Base-by-base conservation (phyloP, 2,329 filamentous ascomycete genomes). In the Talaromyces sp. region DNA sequence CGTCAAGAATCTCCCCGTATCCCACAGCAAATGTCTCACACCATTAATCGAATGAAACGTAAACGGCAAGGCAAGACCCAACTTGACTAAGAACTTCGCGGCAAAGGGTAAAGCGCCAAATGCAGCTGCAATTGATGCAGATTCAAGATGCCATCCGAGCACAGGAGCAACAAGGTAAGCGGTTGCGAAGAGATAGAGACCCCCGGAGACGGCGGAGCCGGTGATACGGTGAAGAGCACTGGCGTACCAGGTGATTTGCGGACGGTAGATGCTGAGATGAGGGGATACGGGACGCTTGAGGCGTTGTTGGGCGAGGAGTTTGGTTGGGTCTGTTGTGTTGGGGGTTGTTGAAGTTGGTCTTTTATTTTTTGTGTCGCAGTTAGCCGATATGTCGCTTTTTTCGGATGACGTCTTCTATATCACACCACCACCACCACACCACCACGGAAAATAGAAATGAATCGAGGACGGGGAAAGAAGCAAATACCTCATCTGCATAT, bases 201-300 rank as follows among this genome's bases (percentile, higher is more conserved):
- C 76, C 63, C 87, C 89, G 60, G 86, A 87, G 65, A 95, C 81
- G 60, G 81, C 75, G 70, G 81, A 77, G 68, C 90, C 92, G n/a
- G 90, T 93, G 78, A 96, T 85, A 69, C 92, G 91, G 79, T 91
- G 89, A 76, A 89, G 81, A 59, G 80, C 85, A 66, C 85, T 86
- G 65, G 82, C 81, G 75, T 89, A 87, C 87, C 87, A 96, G 67
- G 90, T 94, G 77, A 97, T 89, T 75, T 90, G 85, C 60, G 88
- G 84, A 74, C 85, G 83, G 85, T 97, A 97, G 83, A 95, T 92
- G 69, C 78, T 73, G 63, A 97, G 84, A 73, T 97, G 91, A 57
- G 92, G 92, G 46, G 90, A 83, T 67, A 96, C 81, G 71, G 92
- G 92, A 54, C 92, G 92, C 69, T 82, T 77, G 57, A 87, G 81